Base-by-base conservation (phyloP, 352 stramenopile species). In the Plasmopara viticola region DNA sequence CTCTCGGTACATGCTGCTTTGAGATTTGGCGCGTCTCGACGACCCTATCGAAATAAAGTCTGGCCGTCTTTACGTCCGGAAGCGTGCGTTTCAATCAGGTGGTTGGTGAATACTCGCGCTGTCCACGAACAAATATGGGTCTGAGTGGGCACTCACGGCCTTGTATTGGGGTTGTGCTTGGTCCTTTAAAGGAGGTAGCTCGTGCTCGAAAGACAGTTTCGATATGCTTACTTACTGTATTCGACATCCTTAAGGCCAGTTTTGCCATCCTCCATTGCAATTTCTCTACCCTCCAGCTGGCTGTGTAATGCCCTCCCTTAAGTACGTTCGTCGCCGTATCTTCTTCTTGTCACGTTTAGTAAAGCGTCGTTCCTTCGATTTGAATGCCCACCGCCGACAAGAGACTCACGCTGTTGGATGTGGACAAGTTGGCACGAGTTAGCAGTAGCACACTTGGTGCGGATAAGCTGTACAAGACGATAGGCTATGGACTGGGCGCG, bases 401-500 rank as follows among this genome's bases (percentile, higher is more conserved):
- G 40, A 56, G 4, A 7, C 30, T 56, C 10, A 17, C 51, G 28
- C 37, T 71, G 38, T 68, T 89, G 54, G 66, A 87, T 48, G 64
- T 88, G 38, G 78, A 84, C 50, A 90, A 90, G 66, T 78, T 90
- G 33, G 70, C 72, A 20, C 64, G 67, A 42, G 89, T 76, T 65
- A 81, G 62, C 53, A 68, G 76, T 64, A 62, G 51, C 51, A 86
- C 74, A 46, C 62, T 78, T 60, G 65, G 67, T 52, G 72, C 79
- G 15, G 82, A 93, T 68, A 93, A 93, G 65, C 70, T 89, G 53
- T 84, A 83, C 70, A 93, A 93, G 65, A 87, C 78, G 44, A 78
- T 93, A 54, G 74, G 77, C 47, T 93, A 89, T 54, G 76, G 77
- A 25, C 61, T 74, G 12, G 78, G 75, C 14, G 74, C 72, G 17